Evolutionary conservation across 2,329 filamentous ascomycete genomes (phyloP), one percentile per base, ranked within the genome.

Genomic region (Aspergillus fructus): DNA sequence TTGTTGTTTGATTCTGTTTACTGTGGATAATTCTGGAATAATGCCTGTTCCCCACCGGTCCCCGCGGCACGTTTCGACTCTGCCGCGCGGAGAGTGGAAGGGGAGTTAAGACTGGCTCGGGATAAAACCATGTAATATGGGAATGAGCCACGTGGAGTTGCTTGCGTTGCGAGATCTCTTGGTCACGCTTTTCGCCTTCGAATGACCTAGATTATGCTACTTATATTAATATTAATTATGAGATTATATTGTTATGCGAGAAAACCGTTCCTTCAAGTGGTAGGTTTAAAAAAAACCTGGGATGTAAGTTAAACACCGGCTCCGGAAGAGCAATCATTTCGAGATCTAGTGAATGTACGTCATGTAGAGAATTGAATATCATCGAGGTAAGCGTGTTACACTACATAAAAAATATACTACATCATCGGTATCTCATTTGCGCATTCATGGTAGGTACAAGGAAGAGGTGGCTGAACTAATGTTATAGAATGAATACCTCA

Each of bases 191-290:
- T 51, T 48, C 51, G 57, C 52, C 39, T 48, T 58, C 51, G 60
- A 58, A 59, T 56, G 62, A 60, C 59, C 59, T 61, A 62, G 58
- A 62, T 62, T 56, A 58, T 51, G 62, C 47, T 56, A 59, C 59
- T 50, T 66, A 63, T 62, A 59, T 49, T 66, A 66, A 65, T 66
- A 64, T 42, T 66, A 66, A 65, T 65, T 21, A 49, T 55, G 53
- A 37, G 33, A 50, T 55, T 30, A 21, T 55, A 46, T 17, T 33
- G 27, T 30, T 30, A 30, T 30, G 27, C 8, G 9, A 30, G 27
- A 30, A 30, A 30, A 11, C 27, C 1, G 27, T 30, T 30, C 27
- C 3, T 30, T 30, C 3, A 30, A 30, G 1, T 30, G 9, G 27
- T 30, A 24, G 9, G 7, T 11, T 11, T 2, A 9, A 24, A 24